phyloP scores from a whole-genome alignment of 2,329 filamentous ascomycete genomes.

The Alternaria sp. region DNA sequence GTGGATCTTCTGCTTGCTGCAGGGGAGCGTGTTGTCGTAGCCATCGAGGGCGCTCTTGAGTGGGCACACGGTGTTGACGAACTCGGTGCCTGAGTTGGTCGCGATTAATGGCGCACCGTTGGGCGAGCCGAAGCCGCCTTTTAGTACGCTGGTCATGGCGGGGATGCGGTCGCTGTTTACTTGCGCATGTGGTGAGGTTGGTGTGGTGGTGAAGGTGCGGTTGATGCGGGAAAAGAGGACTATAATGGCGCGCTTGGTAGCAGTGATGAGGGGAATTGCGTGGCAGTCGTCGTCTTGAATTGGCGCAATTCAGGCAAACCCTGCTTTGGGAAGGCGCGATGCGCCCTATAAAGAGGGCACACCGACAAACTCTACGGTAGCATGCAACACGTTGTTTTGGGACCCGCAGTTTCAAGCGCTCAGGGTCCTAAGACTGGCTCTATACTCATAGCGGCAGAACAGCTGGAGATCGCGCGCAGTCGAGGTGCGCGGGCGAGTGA shows the following conservation, averaged over 20 bases:
- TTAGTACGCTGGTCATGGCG: conserved; percentile 26
- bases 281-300: conserved; percentile 7
- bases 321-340: conserved; percentile 5
- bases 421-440: conserved; percentile 1
- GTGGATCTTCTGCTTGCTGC: conserved; percentile 38
- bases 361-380: background rate
- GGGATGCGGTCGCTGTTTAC: background rate
- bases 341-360: conserved; percentile 3
- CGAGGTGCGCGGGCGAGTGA: background rate
- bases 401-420: conserved; percentile 5
- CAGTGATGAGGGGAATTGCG: background rate
- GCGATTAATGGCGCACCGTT: conserved; percentile 18
- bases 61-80: conserved; percentile 47
- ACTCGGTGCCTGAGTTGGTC: conserved; percentile 45
- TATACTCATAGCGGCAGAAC: conserved; percentile 6
- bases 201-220: background rate
- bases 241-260: background rate
- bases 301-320: conserved; percentile 6
- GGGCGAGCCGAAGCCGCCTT: conserved; percentile 27
- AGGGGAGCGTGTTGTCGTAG: conserved; percentile 46
- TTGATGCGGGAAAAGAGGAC: background rate
- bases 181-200: background rate
- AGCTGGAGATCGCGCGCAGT: conserved; percentile 7
- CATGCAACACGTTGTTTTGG: conserved; percentile 11
- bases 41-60: conserved; percentile 42